These are phyloP conservation scores for Fusarium caatingaense DNA, from an alignment of 2,329 filamentous ascomycete species.

Conservation along the genomic window DNA sequence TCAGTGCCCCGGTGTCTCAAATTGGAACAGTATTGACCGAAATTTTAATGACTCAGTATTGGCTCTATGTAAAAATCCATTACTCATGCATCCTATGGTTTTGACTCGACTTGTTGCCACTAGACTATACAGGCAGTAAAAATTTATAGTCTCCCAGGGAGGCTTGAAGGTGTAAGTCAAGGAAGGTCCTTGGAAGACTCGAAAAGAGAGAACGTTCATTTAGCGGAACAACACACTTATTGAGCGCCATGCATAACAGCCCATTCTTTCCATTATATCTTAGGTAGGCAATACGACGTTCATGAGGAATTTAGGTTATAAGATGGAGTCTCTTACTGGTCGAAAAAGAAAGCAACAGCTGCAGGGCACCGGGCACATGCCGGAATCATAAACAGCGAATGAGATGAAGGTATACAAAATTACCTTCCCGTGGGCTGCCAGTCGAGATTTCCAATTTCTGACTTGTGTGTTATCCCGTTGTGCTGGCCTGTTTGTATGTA, in stretches of 20 bases:
- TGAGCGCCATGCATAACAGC: background rate
- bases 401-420: background rate
- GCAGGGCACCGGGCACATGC: background rate
- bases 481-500: background rate
- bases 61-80: background rate
- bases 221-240: too few relatives aligned
- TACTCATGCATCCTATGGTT: background rate
- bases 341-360: background rate
- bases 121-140: background rate
- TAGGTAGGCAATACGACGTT: background rate
- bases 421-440: background rate
- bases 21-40: background rate
- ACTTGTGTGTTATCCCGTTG: background rate
- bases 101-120: background rate
- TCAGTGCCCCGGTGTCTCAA: background rate
- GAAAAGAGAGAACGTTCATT: too few relatives aligned
- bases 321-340: background rate
- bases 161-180: background rate
- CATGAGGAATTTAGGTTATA: background rate
- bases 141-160: background rate
- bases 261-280: background rate
- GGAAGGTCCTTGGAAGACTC: too few relatives aligned
- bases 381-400: background rate
- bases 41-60: background rate
- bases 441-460: background rate